Evolutionary conservation across 176 grass and related monocot species (phyloP).

Genomic region (Thalia dealbata): DNA sequence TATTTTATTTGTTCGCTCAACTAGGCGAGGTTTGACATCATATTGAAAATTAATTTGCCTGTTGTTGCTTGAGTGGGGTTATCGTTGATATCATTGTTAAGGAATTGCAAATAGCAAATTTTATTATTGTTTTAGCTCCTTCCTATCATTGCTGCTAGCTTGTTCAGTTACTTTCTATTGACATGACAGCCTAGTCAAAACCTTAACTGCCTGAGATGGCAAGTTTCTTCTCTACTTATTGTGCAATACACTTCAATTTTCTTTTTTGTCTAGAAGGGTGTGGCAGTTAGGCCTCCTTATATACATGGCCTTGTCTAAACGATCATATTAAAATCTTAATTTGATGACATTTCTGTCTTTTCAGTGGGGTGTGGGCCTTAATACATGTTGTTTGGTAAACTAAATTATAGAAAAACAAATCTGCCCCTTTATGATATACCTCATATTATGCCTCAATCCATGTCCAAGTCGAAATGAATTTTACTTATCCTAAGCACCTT

Average conservation of each 20-base stretch:
- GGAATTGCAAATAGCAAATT: not conserved
- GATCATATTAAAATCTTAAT: not conserved
- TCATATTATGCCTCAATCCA: no score
- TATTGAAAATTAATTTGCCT: not conserved
- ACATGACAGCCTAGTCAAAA: slow-evolving; percentile 9
- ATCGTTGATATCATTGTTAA: not conserved
- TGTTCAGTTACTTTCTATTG: not conserved
- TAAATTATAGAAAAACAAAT: not conserved
- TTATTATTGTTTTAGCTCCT: not conserved
- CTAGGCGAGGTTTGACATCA: not conserved
- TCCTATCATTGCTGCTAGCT: not conserved
- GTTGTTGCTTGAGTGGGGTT: not conserved
- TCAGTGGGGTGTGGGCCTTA: not conserved
- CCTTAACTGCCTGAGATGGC: slow-evolving; percentile 4
- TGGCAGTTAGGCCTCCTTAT: not conserved
- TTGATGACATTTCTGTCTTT: not conserved
- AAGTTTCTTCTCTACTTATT: slow-evolving; percentile 8
- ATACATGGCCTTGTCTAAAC: not conserved
- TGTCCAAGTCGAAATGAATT: not conserved
- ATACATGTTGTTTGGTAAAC: not conserved
- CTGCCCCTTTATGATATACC: not conserved
- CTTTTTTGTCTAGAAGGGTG: slow-evolving; percentile 1
- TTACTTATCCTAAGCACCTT: not conserved
- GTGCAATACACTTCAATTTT: not conserved
- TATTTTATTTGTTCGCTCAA: not conserved